Base-by-base conservation (phyloP, 805 yeast genomes). In the Lipomyces yamadae region DNA sequence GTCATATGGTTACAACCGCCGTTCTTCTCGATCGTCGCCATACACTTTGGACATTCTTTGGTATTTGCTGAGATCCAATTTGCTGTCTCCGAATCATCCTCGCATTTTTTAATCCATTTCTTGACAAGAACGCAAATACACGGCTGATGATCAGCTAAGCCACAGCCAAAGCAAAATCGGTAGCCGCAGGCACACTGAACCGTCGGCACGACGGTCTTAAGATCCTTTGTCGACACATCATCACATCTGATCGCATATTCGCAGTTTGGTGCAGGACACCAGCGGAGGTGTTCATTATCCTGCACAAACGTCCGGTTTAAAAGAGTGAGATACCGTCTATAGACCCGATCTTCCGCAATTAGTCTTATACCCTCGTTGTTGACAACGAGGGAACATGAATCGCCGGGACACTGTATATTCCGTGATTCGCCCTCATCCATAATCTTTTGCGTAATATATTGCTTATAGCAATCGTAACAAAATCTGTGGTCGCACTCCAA, bases 1-100 rank as follows among this genome's bases (percentile, higher is more conserved):
- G 87, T 84, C 97, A 95, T 94, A 78, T 95, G 99, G 78, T 94
- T 94, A 79, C 99, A 95, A 0, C 99, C 99, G 30, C 98, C 98
- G 75, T 90, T 90, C 74, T 94, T 92, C 75, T 95, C 98, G 69
- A 94, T 95, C 35, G 86, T 81, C 0, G 92, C 80, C 8, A 80
- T 79, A 79, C 99, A 95, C 74, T 85, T 85, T 0, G 97, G 96
- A 77, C 99, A 95, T 56, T 85, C 84, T 72, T 91, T 88, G 0
- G 99, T 92, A 76, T 94, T 88, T 2, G 89, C 86, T 2, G 86
- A 82, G 32, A 95, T 87, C 98, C 98, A 95, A 73, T 88, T 86
- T 2, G 88, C 83, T 15, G 97, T 92, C 72, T 91, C 97, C 0
- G 95, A 86, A 75, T 95, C 98, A 75, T 92, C 95, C 67, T 83